Conservation (phyloP, 306 rosid genomes). For the Casuarina cunninghamiana region DNA sequence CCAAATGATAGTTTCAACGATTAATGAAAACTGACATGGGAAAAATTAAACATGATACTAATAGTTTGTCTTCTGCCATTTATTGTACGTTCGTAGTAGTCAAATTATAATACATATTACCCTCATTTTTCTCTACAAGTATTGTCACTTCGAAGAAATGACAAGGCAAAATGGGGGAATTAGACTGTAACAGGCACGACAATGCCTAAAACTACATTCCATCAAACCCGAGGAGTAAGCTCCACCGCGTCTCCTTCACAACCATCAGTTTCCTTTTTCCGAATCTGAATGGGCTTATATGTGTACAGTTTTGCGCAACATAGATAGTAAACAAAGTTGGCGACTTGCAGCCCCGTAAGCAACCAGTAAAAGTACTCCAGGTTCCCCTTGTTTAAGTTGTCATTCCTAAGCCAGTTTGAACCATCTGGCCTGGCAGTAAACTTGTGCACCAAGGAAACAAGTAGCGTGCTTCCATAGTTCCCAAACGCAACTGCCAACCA, state of each 20-base stretch:
- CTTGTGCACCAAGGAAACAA: conserved; percentile 75
- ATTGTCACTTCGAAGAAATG: neutral
- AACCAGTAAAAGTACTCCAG: conserved; percentile 89
- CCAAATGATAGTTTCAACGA: no score
- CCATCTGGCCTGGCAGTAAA: conserved; percentile 58
- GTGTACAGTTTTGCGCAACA: conserved; percentile 66
- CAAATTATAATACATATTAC: neutral
- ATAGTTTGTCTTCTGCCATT: neutral
- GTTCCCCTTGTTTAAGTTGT: conserved; percentile 65
- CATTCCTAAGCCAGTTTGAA: conserved; percentile 81
- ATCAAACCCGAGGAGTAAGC: conserved; percentile 40
- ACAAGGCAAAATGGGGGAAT: neutral
- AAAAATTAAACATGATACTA: no score
- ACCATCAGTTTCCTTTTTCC: conserved; percentile 28
- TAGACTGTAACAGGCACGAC: neutral
- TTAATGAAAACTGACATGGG: no score
- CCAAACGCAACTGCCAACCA: conserved; percentile 77
- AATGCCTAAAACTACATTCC: neutral
- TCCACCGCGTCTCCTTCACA: conserved; percentile 48
- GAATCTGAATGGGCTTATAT: conserved; percentile 64
- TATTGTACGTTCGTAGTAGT: neutral
- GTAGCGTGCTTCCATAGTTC: conserved; percentile 63
- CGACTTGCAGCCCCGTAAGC: conserved; percentile 55
- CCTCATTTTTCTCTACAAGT: neutral
- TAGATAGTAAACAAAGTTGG: conserved; percentile 64